phyloP scores from a whole-genome alignment of 176 grass and related monocot genomes.

The Luzula sylvatica region DNA sequence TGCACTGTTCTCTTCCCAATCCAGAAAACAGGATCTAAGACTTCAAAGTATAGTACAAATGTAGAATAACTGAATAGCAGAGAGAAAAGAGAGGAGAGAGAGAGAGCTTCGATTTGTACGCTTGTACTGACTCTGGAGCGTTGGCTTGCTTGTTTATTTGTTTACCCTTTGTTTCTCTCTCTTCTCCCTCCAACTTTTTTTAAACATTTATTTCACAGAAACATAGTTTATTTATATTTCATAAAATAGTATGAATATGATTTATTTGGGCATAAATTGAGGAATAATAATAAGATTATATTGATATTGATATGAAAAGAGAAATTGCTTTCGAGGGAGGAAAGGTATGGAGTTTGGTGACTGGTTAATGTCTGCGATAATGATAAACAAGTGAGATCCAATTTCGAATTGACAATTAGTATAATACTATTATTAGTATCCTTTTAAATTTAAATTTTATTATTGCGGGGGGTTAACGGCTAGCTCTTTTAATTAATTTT shows the following conservation, averaged over 20 bases:
- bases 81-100: background rate
- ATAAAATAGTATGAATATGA: no score
- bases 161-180: constrained; percentile 4
- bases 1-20: background rate
- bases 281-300: background rate
- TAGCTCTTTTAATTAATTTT: constrained; percentile 1
- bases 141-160: background rate
- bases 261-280: constrained; percentile 1
- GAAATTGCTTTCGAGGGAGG: constrained; percentile 4
- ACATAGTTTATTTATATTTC: constrained; percentile 1
- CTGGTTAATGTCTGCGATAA: background rate
- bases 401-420: constrained; percentile 14
- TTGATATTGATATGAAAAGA: background rate
- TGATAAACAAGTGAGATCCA: constrained; percentile 10
- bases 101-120: constrained; percentile 15
- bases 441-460: background rate
- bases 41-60: background rate
- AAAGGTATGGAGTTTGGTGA: constrained; percentile 15
- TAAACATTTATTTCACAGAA: constrained; percentile 9
- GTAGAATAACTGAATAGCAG: background rate
- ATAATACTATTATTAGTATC: no score
- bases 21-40: background rate
- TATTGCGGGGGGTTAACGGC: constrained; percentile 9
- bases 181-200: background rate
- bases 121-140: constrained; percentile 17